Evolutionary conservation across 2,329 filamentous ascomycete genomes (phyloP).

Genomic region (Ophiobolus disseminans): DNA sequence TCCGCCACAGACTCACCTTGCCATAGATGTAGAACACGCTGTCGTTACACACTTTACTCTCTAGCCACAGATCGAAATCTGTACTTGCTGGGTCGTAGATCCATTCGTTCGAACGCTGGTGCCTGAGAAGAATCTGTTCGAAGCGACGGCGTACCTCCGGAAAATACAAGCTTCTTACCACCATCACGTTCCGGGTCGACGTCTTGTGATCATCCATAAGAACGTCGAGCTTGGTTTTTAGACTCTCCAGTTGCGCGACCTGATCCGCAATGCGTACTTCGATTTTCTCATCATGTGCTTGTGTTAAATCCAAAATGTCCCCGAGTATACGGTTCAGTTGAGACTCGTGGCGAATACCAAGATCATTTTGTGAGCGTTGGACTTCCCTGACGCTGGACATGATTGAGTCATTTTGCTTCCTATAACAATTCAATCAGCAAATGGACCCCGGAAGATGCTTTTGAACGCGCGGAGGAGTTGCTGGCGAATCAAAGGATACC

Average conservation of each 20-base stretch:
- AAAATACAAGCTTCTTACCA: conserved; percentile 2
- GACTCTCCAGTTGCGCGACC: conserved; percentile 3
- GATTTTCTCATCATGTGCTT: neutral
- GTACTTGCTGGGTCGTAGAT: conserved; percentile 13
- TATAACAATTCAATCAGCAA: neutral
- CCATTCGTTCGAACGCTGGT: conserved; percentile 13
- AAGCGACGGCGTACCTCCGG: conserved; percentile 9
- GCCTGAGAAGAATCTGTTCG: neutral
- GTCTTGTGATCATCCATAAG: conserved; percentile 8
- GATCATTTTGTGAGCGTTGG: neutral
- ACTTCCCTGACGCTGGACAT: neutral
- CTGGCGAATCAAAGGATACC: neutral
- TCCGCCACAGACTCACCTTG: no score
- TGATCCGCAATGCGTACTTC: neutral
- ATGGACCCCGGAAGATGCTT: no score
- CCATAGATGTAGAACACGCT: conserved; percentile 19
- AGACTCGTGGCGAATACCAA: neutral
- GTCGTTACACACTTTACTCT: conserved; percentile 1
- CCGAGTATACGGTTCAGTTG: neutral
- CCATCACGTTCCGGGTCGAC: neutral
- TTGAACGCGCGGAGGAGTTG: no score
- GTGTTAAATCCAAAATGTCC: neutral
- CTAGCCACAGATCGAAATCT: conserved; percentile 13
- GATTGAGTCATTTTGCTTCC: neutral
- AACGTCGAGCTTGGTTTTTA: conserved; percentile 15